phyloP scores from a whole-genome alignment of 148 eudicot species.

The Nepenthes mirabilis region DNA sequence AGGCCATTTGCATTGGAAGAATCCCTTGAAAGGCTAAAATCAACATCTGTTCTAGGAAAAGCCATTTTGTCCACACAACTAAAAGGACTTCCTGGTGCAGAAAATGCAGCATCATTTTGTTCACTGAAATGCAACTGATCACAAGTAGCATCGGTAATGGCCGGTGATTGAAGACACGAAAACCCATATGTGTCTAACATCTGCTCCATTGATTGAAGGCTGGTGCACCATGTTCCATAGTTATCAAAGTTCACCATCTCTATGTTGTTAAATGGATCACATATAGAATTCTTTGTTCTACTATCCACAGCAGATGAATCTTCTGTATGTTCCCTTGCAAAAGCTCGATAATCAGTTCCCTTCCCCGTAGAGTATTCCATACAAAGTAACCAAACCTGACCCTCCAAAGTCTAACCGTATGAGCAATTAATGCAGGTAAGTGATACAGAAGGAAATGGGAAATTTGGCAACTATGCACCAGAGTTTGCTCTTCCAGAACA shows the following conservation, averaged over 20 bases:
- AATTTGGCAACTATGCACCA: not conserved
- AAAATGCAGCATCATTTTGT: slow-evolving; percentile 15
- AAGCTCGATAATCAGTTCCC: slow-evolving; percentile 20
- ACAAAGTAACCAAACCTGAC: slow-evolving; percentile 2
- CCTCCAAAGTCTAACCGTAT: not conserved
- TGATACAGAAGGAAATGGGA: not conserved
- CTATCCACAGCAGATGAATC: slow-evolving; percentile 17
- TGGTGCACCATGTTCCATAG: slow-evolving; percentile 63
- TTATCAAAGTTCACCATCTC: slow-evolving; percentile 53
- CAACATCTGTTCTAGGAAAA: slow-evolving; percentile 12
- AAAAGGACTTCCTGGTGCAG: slow-evolving; percentile 16
- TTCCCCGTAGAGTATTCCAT: slow-evolving; percentile 39
- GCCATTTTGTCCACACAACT: slow-evolving; percentile 18
- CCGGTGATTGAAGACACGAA: slow-evolving; percentile 17
- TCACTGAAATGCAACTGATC: slow-evolving; percentile 39
- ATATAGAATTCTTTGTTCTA: slow-evolving; percentile 18
- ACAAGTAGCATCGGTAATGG: slow-evolving; percentile 16
- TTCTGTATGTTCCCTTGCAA: slow-evolving; percentile 20
- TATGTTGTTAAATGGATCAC: slow-evolving; percentile 25
- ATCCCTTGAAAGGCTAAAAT: slow-evolving; percentile 13
- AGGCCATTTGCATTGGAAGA: slow-evolving; percentile 11
- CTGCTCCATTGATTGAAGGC: slow-evolving; percentile 51
- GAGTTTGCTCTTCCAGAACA: slow-evolving; percentile 2
- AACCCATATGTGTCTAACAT: slow-evolving; percentile 39
- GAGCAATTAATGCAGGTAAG: not conserved